A percentile compares a stretch with the other conserved stretches of the same genome.
Conservation (phyloP, 75 land plant genomes). For the Cryptomeria japonica region DNA sequence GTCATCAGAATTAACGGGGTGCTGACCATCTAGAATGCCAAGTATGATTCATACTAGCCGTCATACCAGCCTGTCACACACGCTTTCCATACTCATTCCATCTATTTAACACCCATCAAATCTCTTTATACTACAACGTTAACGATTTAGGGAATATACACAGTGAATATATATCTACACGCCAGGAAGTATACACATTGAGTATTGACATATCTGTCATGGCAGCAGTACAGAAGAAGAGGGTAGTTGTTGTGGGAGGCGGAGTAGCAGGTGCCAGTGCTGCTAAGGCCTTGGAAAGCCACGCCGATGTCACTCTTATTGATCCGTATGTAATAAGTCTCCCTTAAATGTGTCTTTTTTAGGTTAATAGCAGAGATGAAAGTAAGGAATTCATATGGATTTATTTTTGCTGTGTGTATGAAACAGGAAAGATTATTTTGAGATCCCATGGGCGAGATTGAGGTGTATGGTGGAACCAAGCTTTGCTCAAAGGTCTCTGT, state of each 20-base stretch:
- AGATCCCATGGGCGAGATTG: slow-evolving; percentile 68
- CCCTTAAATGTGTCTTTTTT: neutral
- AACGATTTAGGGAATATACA: neutral
- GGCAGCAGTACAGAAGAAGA: neutral
- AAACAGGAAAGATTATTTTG: slow-evolving; percentile 79
- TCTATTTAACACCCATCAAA: too few species aligned
- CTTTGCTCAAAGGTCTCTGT: slow-evolving; percentile 59
- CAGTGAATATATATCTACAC: neutral
- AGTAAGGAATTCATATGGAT: neutral
- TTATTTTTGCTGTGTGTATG: neutral
- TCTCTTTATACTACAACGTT: too few species aligned
- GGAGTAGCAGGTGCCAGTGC: neutral
- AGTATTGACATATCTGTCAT: neutral
- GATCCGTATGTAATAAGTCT: neutral
- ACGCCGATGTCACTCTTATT: neutral
- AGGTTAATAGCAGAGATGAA: too few species aligned
- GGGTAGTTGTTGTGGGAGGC: neutral
- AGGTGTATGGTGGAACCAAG: slow-evolving; percentile 75
- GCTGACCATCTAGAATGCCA: too few species aligned
- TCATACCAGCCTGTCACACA: too few species aligned
- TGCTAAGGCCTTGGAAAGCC: neutral
- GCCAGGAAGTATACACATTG: neutral
- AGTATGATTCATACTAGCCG: too few species aligned
- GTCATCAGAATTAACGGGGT: too few species aligned
- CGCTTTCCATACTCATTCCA: too few species aligned